Base-by-base conservation (phyloP, 768 basidiomycete species). In the Hygrophorus pudorinus region DNA sequence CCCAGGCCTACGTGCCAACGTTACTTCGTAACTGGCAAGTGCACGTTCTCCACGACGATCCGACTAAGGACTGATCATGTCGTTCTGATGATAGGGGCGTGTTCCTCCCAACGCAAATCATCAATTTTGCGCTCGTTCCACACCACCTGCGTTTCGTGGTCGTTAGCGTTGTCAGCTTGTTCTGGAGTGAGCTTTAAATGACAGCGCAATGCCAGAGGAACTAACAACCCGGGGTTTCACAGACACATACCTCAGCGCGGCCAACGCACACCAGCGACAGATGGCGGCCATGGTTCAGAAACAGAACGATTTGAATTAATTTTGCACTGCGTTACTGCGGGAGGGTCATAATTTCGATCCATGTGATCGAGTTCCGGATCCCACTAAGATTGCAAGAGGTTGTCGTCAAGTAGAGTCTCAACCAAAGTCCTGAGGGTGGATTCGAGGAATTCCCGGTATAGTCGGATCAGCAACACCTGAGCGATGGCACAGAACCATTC, bases 81-180 rank as follows among this genome's bases (percentile, higher is more conserved):
- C 40, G 17, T 30, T 10, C 20, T 29, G 21, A 30, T 18, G 29
- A 14, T 49, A 80, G 82, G 85, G 69, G 65, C 2, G 82, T 88
- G 5, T 88, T 79, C 58, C 68, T 81, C 27, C 87, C 87, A 1
- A 75, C 84, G 0, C 87, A 91, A 58, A 54, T 81, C 44, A 67
- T 87, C 66, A 91, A 91, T 62, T 91, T 90, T 54, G 65, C 76
- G 7, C 16, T 90, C 27, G 74, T 88, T 1, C 88, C 88, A 1
- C 78, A 73, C 3, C 87, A 90, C 52, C 62, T 88, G 29, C 78
- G 87, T 30, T 80, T 90, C 42, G 70, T 82, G 14, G 67, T 81
- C 14, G 76, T 91, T 17, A 74, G 85, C 53, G 72, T 83, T 9
- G 84, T 89, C 41, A 81, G 81, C 54, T 69, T 88, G 48, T 83